Percentiles rank a stretch among this genome's conserved stretches.
Conservation (phyloP, 768 basidiomycete species). For the Multifurca ochricompacta region DNA sequence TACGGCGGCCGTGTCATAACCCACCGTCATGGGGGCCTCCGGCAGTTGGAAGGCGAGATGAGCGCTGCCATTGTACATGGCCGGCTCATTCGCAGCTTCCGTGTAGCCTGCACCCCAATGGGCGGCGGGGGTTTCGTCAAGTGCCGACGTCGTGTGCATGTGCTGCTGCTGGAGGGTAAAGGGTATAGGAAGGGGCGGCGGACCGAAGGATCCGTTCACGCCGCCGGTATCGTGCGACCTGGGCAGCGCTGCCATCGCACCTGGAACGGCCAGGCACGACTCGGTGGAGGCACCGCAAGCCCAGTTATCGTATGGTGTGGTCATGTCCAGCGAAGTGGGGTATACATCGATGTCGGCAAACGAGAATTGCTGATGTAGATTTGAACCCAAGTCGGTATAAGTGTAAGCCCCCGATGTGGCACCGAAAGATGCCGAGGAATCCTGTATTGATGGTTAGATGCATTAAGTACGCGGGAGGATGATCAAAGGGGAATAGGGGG, state of each 20-base stretch:
- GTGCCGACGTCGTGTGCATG: neutral
- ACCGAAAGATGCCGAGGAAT: neutral
- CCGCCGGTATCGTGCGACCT: slow-evolving; percentile 7
- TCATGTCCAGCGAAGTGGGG: slow-evolving; percentile 11
- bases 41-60: neutral
- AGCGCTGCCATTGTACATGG: neutral
- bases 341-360: slow-evolving; percentile 12
- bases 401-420: slow-evolving; percentile 6
- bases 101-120: slow-evolving; percentile 8
- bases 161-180: slow-evolving; percentile 4
- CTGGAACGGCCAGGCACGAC: neutral
- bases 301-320: slow-evolving; percentile 8
- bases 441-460: neutral
- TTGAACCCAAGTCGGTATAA: neutral
- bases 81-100: neutral
- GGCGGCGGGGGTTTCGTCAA: slow-evolving; percentile 11
- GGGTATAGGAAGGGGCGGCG: slow-evolving; percentile 13
- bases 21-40: slow-evolving; percentile 1
- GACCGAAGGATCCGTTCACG: slow-evolving; percentile 3
- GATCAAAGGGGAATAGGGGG: too few species aligned
- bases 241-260: neutral
- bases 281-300: neutral
- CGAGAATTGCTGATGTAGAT: slow-evolving; percentile 6
- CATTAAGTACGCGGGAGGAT: neutral
- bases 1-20: slow-evolving; percentile 5